Conservation (phyloP, 768 basidiomycete species). For the Leccinum uliginosum region DNA sequence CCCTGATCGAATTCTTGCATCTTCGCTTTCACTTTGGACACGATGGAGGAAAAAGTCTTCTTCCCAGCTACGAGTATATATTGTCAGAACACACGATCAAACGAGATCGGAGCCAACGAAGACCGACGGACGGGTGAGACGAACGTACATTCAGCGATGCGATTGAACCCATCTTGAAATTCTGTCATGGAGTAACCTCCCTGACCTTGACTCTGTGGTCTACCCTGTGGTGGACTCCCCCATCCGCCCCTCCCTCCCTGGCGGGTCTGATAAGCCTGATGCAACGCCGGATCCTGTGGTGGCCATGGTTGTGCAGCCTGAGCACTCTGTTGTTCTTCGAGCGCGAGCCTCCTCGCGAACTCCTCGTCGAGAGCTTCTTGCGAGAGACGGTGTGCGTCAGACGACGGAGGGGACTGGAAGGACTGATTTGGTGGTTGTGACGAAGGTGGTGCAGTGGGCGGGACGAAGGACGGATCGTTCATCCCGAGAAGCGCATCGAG, state of each 20-base stretch:
- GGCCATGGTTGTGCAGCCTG: conserved; percentile 16
- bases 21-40: conserved; percentile 80
- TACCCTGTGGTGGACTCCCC: conserved; percentile 3
- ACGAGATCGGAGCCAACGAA: neutral
- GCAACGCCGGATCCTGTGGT: conserved; percentile 11
- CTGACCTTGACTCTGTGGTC: conserved; percentile 17
- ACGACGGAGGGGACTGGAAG: conserved; percentile 24
- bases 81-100: neutral
- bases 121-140: neutral
- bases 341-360: conserved; percentile 64
- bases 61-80: conserved; percentile 53
- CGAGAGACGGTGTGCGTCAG: conserved; percentile 22
- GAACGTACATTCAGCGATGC: conserved; percentile 71
- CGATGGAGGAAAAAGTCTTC: conserved; percentile 66
- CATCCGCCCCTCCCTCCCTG: conserved; percentile 8
- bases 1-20: conserved; percentile 73
- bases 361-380: conserved; percentile 78
- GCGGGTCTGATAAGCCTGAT: conserved; percentile 26
- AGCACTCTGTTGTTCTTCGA: conserved; percentile 49
- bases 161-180: conserved; percentile 69
- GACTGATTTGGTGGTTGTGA: neutral
- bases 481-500: conserved; percentile 77
- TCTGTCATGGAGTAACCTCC: conserved; percentile 55
- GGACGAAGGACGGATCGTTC: conserved; percentile 75
- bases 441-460: conserved; percentile 24